Percentiles rank a stretch among this genome's conserved stretches.
Evolutionary conservation across 495 filamentous ascomycete genomes (phyloP).

Genomic region (Alectoria sarmentosa): DNA sequence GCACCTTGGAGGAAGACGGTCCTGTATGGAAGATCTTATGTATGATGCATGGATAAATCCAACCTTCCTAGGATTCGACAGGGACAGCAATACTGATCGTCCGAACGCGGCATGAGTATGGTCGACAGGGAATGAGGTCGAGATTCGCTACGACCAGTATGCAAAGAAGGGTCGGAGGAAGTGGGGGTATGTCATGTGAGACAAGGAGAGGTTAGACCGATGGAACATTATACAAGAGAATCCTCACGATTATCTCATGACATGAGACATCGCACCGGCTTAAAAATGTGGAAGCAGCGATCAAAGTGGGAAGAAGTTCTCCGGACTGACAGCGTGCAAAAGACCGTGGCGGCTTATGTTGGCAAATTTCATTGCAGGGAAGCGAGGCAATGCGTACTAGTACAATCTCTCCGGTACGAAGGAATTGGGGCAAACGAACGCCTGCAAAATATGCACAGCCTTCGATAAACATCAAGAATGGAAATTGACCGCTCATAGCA

Average conservation of each 20-base stretch:
- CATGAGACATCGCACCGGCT: neutral
- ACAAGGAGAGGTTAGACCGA: neutral
- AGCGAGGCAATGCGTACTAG: too few relatives aligned
- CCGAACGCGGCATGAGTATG: conserved; percentile 6
- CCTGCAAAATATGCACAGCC: too few relatives aligned
- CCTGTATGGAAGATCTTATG: neutral
- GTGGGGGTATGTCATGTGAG: neutral
- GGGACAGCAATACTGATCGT: neutral
- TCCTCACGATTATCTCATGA: neutral
- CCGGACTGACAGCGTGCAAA: neutral
- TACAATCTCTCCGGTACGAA: too few relatives aligned
- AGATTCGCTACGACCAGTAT: neutral
- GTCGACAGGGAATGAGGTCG: neutral
- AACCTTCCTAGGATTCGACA: neutral
- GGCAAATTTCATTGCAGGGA: too few relatives aligned
- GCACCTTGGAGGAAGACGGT: neutral
- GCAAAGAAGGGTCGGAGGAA: neutral
- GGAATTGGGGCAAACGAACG: too few relatives aligned
- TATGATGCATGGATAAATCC: neutral
- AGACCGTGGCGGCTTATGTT: neutral
- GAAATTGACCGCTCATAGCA: too few relatives aligned
- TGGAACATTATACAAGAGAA: neutral
- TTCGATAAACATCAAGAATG: too few relatives aligned
- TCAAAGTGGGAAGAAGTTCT: neutral
- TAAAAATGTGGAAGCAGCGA: neutral